Conservation (phyloP, 768 basidiomycete genomes). For the Paxillus involutus region DNA sequence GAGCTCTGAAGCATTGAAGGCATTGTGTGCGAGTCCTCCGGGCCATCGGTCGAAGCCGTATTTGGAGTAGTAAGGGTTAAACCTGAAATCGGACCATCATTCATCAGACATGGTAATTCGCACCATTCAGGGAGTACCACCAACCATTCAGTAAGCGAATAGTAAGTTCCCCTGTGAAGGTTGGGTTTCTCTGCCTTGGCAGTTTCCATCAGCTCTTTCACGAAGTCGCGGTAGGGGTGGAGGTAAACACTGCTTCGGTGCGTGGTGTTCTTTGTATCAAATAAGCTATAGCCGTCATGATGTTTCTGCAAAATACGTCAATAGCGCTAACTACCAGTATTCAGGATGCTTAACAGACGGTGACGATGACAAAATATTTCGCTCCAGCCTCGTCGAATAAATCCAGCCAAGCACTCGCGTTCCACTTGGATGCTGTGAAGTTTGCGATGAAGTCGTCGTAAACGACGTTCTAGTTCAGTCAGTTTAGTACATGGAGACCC, state of each 20-base stretch:
- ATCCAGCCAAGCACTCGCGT: conserved; percentile 54
- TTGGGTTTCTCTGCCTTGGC: conserved; percentile 50
- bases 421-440: conserved; percentile 53
- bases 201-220: conserved; percentile 49
- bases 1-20: conserved; percentile 43
- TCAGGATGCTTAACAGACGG: conserved; percentile 31
- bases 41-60: conserved; percentile 56
- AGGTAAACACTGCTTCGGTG: conserved; percentile 49
- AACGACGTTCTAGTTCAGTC: conserved; percentile 35
- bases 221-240: conserved; percentile 50
- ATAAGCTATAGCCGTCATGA: conserved; percentile 59
- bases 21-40: conserved; percentile 52
- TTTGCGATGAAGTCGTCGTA: conserved; percentile 61
- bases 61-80: conserved; percentile 49
- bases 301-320: conserved; percentile 44
- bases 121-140: conserved; percentile 4
- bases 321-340: background rate
- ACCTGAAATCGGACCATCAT: conserved; percentile 35
- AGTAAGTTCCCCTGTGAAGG: conserved; percentile 57
- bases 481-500: background rate
- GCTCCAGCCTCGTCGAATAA: conserved; percentile 56
- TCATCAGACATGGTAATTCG: background rate
- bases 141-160: conserved; percentile 55
- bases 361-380: conserved; percentile 60
- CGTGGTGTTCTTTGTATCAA: conserved; percentile 55